These are phyloP conservation scores for Halenospora varia DNA, from an alignment of 495 filamentous ascomycete genomes.

Conservation along the genomic window DNA sequence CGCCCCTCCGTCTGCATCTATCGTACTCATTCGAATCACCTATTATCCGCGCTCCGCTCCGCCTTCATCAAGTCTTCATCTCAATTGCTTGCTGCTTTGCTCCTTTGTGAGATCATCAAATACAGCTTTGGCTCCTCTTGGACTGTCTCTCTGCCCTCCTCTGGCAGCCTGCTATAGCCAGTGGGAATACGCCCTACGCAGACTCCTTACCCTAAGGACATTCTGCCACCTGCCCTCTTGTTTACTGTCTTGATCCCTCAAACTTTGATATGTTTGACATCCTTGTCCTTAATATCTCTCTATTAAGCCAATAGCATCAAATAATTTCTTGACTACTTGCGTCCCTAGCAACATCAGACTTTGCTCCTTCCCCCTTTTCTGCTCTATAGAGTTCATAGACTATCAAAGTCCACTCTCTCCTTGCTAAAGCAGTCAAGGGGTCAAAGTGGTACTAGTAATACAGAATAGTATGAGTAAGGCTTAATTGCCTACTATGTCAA, in stretches of 20 bases:
- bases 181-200: background rate
- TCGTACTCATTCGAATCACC: background rate
- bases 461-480: conserved; percentile 1
- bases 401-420: background rate
- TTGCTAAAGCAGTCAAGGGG: background rate
- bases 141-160: background rate
- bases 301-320: background rate
- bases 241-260: background rate
- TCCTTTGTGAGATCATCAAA: background rate
- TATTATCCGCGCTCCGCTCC: background rate
- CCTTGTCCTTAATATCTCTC: background rate
- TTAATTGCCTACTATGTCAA: conserved; percentile 2
- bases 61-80: background rate
- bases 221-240: background rate
- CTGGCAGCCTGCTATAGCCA: background rate
- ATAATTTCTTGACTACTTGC: background rate
- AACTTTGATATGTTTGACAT: background rate
- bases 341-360: background rate
- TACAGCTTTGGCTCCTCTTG: background rate
- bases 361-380: background rate
- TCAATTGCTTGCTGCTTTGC: background rate
- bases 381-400: background rate
- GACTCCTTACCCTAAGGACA: background rate
- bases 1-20: background rate
- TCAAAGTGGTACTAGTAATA: conserved; percentile 7